Conservation (phyloP, 106 monocot species). For the Amphibolis antarctica region DNA sequence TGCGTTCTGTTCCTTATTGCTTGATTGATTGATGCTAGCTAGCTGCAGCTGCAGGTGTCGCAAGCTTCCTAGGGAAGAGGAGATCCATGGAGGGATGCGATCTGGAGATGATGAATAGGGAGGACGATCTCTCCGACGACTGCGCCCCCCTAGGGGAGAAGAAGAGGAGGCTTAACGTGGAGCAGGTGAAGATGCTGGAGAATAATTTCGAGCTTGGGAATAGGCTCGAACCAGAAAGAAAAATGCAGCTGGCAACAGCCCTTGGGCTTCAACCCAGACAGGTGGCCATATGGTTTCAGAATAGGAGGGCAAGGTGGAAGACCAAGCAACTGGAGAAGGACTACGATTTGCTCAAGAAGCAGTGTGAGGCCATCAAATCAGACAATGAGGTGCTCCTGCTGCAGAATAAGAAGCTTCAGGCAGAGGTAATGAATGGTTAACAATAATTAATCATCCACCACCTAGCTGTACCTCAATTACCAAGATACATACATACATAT, state of each 20-base stretch:
- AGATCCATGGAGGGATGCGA: conserved; percentile 24
- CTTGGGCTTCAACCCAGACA: conserved; percentile 77
- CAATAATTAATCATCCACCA: too few relatives aligned
- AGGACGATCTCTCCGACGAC: conserved; percentile 76
- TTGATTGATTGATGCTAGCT: too few relatives aligned
- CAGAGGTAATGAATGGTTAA: conserved; percentile 36
- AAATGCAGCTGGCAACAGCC: conserved; percentile 60
- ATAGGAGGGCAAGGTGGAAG: conserved; percentile 88
- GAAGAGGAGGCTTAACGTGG: conserved; percentile 78
- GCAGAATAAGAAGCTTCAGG: conserved; percentile 76
- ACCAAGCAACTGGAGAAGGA: conserved; percentile 84
- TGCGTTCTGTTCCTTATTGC: not conserved
- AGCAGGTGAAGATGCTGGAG: conserved; percentile 84
- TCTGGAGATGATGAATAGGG: conserved; percentile 37
- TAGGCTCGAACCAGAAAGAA: conserved; percentile 88
- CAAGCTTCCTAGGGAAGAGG: conserved; percentile 44
- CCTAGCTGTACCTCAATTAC: too few relatives aligned
- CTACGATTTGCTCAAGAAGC: conserved; percentile 64
- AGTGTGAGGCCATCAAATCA: conserved; percentile 44
- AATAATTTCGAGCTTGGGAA: conserved; percentile 82
- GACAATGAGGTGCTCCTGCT: conserved; percentile 60
- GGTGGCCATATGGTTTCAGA: conserved; percentile 95
- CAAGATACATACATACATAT: too few relatives aligned
- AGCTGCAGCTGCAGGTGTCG: conserved; percentile 41
- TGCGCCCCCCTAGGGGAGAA: conserved; percentile 61